Conservation (phyloP, 768 basidiomycete genomes). For the Bullera alba region DNA sequence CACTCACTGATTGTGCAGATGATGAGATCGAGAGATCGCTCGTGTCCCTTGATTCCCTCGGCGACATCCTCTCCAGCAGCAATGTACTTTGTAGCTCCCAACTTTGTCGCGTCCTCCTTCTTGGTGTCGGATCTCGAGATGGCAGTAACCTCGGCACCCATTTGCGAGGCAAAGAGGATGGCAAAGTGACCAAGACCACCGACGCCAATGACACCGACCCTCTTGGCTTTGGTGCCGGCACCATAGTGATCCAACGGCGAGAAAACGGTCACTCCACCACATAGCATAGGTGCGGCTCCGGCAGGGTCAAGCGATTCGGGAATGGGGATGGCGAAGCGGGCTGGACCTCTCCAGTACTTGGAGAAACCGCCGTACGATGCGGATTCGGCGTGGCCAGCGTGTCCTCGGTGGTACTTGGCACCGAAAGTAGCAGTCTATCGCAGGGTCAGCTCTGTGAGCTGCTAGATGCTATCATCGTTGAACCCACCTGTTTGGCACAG, state of each 20-base stretch:
- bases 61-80: slow-evolving; percentile 44
- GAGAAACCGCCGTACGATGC: slow-evolving; percentile 3
- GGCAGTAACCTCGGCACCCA: slow-evolving; percentile 55
- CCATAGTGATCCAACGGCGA: slow-evolving; percentile 11
- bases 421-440: neutral
- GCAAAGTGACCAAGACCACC: slow-evolving; percentile 25
- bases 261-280: slow-evolving; percentile 25
- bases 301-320: neutral
- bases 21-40: slow-evolving; percentile 9
- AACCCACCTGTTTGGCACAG: slow-evolving; percentile 1
- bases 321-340: slow-evolving; percentile 8
- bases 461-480: neutral
- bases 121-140: slow-evolving; percentile 55
- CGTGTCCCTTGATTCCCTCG: slow-evolving; percentile 3
- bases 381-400: slow-evolving; percentile 11
- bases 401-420: slow-evolving; percentile 1
- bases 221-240: slow-evolving; percentile 13
- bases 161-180: slow-evolving; percentile 49
- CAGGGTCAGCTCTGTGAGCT: too few species aligned
- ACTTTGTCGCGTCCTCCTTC: slow-evolving; percentile 53
- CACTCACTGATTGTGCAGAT: slow-evolving; percentile 5
- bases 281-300: slow-evolving; percentile 7
- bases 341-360: neutral
- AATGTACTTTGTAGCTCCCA: slow-evolving; percentile 56
- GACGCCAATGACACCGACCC: slow-evolving; percentile 33